A percentile compares a stretch with the other conserved stretches of the same genome.
Conservation (phyloP, 129 eudicot genomes). For the Chrysanthemum makinoi region DNA sequence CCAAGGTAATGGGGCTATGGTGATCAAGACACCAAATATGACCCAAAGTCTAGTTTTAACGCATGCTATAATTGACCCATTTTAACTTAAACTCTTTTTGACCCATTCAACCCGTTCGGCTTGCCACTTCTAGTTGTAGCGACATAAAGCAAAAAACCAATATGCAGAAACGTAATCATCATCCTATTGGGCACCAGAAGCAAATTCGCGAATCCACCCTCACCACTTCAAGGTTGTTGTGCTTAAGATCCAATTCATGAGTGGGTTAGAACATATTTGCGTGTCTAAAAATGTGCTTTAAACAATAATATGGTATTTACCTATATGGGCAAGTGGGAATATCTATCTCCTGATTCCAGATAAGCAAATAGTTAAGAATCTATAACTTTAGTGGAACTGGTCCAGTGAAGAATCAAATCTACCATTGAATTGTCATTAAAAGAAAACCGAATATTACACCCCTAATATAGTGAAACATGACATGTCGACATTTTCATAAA, state of each 20-base stretch:
- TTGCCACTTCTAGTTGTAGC: no score
- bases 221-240: no score
- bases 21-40: constrained; percentile 33
- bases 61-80: no score
- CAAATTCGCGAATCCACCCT: no score
- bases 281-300: neutral
- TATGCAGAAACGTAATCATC: no score
- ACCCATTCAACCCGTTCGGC: no score
- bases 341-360: neutral
- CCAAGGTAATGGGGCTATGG: constrained; percentile 36
- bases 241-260: neutral
- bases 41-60: no score
- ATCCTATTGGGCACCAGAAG: no score
- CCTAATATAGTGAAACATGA: neutral
- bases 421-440: constrained; percentile 8
- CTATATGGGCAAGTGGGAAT: neutral
- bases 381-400: constrained; percentile 12
- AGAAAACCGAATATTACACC: constrained; percentile 1
- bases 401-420: constrained; percentile 20
- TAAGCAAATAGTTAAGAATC: constrained; percentile 17
- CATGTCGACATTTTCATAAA: neutral
- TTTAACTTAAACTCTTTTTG: no score
- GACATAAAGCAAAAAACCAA: no score
- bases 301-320: neutral
- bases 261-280: neutral